phyloP scores from a whole-genome alignment of 106 monocot species.

The Acorus gramineus region DNA sequence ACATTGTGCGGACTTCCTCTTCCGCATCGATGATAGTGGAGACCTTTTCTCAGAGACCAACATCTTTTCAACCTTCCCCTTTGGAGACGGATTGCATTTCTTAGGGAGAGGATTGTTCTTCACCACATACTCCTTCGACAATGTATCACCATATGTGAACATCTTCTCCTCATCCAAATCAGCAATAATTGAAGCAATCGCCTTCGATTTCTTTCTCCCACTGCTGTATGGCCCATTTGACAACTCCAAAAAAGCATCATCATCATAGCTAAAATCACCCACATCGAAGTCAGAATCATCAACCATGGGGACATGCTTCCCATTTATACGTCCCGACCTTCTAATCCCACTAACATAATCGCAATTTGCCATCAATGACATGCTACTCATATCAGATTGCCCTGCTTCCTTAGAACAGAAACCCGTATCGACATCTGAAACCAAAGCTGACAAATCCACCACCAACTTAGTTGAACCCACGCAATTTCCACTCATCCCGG shows the following conservation, averaged over 20 bases:
- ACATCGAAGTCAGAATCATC: constrained; percentile 5
- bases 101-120: background rate
- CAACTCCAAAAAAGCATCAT: background rate
- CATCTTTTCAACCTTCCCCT: background rate
- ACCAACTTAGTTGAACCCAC: no score
- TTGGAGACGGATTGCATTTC: constrained; percentile 1
- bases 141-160: background rate
- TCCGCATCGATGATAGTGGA: constrained; percentile 5
- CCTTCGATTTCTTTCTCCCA: constrained; percentile 5
- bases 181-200: background rate
- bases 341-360: constrained; percentile 1
- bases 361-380: background rate
- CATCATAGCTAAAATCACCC: constrained; percentile 1
- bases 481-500: no score
- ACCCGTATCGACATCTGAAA: no score
- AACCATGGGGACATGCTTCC: constrained; percentile 18
- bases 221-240: background rate
- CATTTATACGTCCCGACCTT: constrained; percentile 23
- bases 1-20: constrained; percentile 3
- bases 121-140: constrained; percentile 6
- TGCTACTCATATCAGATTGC: no score
- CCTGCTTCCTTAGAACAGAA: no score
- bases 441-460: no score
- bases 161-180: background rate
- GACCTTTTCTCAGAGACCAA: background rate